These are phyloP conservation scores for Amanita fuliginea DNA, from an alignment of 768 basidiomycete genomes.

Conservation along the genomic window DNA sequence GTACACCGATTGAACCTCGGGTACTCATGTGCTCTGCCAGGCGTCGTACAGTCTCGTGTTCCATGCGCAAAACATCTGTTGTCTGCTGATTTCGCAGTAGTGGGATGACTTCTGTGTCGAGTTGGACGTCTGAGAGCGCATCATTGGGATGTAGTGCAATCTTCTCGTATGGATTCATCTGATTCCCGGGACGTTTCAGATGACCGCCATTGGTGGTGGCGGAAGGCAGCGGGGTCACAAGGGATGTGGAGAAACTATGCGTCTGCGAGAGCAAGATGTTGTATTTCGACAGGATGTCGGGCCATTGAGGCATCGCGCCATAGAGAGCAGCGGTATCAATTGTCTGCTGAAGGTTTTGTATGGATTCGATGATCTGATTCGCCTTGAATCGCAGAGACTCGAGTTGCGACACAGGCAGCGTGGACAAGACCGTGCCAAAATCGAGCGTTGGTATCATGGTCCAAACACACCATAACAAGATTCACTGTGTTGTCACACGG, in stretches of 20 bases:
- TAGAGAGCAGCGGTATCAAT: slow-evolving; percentile 48
- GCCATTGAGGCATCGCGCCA: slow-evolving; percentile 69
- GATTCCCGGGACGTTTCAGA: slow-evolving; percentile 9
- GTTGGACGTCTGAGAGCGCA: slow-evolving; percentile 48
- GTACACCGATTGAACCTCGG: slow-evolving; percentile 40
- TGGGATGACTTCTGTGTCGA: slow-evolving; percentile 65
- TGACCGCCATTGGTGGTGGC: slow-evolving; percentile 4
- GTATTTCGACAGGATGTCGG: slow-evolving; percentile 80
- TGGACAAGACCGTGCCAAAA: slow-evolving; percentile 12
- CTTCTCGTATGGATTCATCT: slow-evolving; percentile 43
- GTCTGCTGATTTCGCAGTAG: slow-evolving; percentile 75
- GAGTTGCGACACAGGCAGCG: slow-evolving; percentile 53
- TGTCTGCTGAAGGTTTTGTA: slow-evolving; percentile 50
- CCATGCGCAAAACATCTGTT: slow-evolving; percentile 58
- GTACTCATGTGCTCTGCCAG: slow-evolving; percentile 58
- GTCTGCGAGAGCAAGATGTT: slow-evolving; percentile 77
- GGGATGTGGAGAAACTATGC: slow-evolving; percentile 60
- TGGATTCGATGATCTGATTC: slow-evolving; percentile 71
- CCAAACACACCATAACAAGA: slow-evolving; percentile 2
- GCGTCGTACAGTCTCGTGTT: slow-evolving; percentile 62
- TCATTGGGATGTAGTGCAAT: slow-evolving; percentile 58
- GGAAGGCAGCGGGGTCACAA: slow-evolving; percentile 30
- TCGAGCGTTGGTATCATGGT: neutral
- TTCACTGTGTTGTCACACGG: slow-evolving; percentile 1
- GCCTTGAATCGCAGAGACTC: slow-evolving; percentile 72